Evolutionary conservation across 495 filamentous ascomycete genomes (phyloP).

Genomic region (Trichoderma orchidacearum): DNA sequence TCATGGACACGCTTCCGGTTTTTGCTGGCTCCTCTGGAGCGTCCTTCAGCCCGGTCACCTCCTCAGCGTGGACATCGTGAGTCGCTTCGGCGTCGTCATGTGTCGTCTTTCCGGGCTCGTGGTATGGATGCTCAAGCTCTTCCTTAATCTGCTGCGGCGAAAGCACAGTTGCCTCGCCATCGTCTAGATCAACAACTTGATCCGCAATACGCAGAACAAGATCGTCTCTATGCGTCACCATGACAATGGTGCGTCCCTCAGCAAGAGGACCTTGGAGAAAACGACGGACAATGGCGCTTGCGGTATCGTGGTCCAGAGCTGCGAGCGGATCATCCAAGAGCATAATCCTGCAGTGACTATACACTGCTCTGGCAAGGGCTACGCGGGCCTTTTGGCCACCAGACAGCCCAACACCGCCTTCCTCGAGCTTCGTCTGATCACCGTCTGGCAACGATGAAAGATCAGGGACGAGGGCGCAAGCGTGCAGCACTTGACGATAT

Average conservation of each 20-base stretch:
- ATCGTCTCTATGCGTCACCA: conserved; percentile 69
- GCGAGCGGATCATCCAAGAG: conserved; percentile 92
- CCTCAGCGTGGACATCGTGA: conserved; percentile 22
- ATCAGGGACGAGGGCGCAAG: conserved; percentile 85
- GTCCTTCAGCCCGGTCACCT: conserved; percentile 18
- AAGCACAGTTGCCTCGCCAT: conserved; percentile 18
- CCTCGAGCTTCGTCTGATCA: conserved; percentile 87
- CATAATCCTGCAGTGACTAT: conserved; percentile 81
- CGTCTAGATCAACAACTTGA: conserved; percentile 51
- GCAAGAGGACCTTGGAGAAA: conserved; percentile 52
- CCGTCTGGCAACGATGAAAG: conserved; percentile 82
- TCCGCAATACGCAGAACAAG: conserved; percentile 51
- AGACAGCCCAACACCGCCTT: conserved; percentile 89
- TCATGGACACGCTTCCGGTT: conserved; percentile 58
- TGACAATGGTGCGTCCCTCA: conserved; percentile 45
- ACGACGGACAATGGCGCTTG: conserved; percentile 54
- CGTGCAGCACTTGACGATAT: conserved; percentile 78
- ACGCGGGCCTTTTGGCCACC: conserved; percentile 92
- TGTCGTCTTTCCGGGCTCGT: conserved; percentile 7
- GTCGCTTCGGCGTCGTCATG: conserved; percentile 15
- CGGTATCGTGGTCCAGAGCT: conserved; percentile 81
- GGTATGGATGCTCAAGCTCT: conserved; percentile 5
- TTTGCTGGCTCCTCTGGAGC: conserved; percentile 56
- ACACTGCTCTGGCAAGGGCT: conserved; percentile 84
- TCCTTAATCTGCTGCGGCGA: conserved; percentile 12